phyloP scores from a whole-genome alignment of 192 early-diverging fungal species.

The Coemansia sp. region DNA sequence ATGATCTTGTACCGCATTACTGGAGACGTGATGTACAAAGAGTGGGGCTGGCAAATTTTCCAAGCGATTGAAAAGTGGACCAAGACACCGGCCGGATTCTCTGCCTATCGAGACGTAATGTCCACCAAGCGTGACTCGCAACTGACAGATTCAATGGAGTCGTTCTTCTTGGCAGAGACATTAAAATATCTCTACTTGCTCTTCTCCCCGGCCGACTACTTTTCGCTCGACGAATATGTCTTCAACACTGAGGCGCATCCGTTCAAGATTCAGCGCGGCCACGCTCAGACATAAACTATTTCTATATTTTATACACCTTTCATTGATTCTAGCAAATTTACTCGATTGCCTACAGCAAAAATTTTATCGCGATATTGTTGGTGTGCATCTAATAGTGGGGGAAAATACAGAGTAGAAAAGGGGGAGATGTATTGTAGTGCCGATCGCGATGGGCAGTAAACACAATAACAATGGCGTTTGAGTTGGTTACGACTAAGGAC shows the following conservation, averaged over 20 bases:
- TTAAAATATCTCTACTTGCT: conserved; percentile 92
- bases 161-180: conserved; percentile 78
- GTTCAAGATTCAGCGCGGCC: conserved; percentile 57
- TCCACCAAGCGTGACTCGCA: conserved; percentile 24
- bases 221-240: conserved; percentile 81
- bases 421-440: not conserved
- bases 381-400: too few relatives aligned
- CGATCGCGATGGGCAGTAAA: conserved; percentile 3
- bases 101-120: conserved; percentile 54
- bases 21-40: conserved; percentile 66
- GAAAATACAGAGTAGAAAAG: not conserved
- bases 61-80: conserved; percentile 77
- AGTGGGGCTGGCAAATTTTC: conserved; percentile 88
- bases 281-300: not conserved
- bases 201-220: conserved; percentile 66
- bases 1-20: conserved; percentile 87
- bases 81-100: conserved; percentile 65
- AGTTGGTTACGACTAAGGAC: not conserved
- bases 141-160: conserved; percentile 54
- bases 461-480: conserved; percentile 2
- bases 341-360: not conserved
- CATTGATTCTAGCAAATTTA: not conserved
- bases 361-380: not conserved
- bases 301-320: not conserved
- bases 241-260: conserved; percentile 97